Conservation (phyloP, 805 yeast species). For the Dipodascus geniculatus region DNA sequence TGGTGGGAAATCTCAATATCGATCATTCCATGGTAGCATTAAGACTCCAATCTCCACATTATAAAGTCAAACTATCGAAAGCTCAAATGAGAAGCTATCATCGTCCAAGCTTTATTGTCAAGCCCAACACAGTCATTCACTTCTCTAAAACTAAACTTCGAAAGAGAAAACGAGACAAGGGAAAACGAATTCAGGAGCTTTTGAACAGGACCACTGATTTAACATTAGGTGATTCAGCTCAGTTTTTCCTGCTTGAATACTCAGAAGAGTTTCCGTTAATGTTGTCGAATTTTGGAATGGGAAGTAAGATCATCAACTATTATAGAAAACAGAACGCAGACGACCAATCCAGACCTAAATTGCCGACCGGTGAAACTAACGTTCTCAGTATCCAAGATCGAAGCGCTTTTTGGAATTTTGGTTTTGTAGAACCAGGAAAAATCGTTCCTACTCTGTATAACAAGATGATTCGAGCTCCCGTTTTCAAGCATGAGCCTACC, state of each 20-base stretch:
- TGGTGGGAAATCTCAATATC: conserved; percentile 78
- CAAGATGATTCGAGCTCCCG: conserved; percentile 84
- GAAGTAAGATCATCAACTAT: conserved; percentile 83
- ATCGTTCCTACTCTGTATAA: conserved; percentile 90
- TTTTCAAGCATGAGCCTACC: conserved; percentile 72
- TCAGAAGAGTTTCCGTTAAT: conserved; percentile 81
- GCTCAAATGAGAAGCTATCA: conserved; percentile 68
- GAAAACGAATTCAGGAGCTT: conserved; percentile 65
- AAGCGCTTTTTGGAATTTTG: conserved; percentile 97
- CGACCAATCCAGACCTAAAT: conserved; percentile 77
- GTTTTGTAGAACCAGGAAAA: conserved; percentile 89
- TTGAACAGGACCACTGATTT: conserved; percentile 63
- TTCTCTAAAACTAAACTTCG: conserved; percentile 67
- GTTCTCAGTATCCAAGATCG: conserved; percentile 93
- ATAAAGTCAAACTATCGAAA: conserved; percentile 62
- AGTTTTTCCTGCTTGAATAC: conserved; percentile 71
- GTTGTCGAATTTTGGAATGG: conserved; percentile 89
- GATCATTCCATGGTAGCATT: conserved; percentile 88
- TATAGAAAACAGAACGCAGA: conserved; percentile 75
- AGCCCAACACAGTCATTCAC: conserved; percentile 66
- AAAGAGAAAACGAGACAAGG: conserved; percentile 82
- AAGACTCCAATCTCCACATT: conserved; percentile 81
- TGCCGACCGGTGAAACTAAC: conserved; percentile 86
- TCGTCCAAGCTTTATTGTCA: conserved; percentile 59
- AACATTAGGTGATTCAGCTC: conserved; percentile 73